Conservation (phyloP, 2,329 filamentous ascomycete species). For the Neobulgaria alba region DNA sequence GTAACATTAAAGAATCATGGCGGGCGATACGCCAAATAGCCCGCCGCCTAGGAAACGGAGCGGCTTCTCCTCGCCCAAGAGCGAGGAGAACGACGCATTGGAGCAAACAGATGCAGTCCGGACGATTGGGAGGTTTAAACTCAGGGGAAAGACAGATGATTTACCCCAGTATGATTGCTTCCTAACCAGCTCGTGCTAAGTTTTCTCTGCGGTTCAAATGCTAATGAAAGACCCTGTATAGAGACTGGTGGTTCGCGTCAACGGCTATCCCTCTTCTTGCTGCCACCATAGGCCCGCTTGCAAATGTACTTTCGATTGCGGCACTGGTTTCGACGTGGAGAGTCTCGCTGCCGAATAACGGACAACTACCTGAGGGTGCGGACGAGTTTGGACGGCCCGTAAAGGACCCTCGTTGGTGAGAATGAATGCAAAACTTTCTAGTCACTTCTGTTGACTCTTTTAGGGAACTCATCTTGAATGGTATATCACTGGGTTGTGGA, state of each 20-base stretch:
- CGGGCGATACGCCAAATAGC: conserved; percentile 1
- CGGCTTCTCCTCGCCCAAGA: conserved; percentile 1
- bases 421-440: background rate
- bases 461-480: conserved; percentile 54
- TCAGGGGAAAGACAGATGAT: conserved; percentile 28
- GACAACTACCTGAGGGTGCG: conserved; percentile 34
- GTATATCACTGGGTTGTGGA: conserved; percentile 53
- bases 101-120: conserved; percentile 13
- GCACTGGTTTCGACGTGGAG: conserved; percentile 59
- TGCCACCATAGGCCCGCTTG: conserved; percentile 61
- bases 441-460: background rate
- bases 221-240: conserved; percentile 9
- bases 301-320: conserved; percentile 60
- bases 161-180: conserved; percentile 29
- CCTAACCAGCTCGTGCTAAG: no score
- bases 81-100: conserved; percentile 2
- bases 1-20: conserved; percentile 8
- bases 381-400: conserved; percentile 46
- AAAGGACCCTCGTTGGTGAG: conserved; percentile 52
- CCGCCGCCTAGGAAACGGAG: background rate
- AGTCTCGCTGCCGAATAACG: conserved; percentile 37
- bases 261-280: conserved; percentile 49
- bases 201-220: no score
- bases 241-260: conserved; percentile 34
- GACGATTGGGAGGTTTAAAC: conserved; percentile 25